Evolutionary conservation across 2,329 filamentous ascomycete genomes (phyloP).

Genomic region (Didymella keratinophila): DNA sequence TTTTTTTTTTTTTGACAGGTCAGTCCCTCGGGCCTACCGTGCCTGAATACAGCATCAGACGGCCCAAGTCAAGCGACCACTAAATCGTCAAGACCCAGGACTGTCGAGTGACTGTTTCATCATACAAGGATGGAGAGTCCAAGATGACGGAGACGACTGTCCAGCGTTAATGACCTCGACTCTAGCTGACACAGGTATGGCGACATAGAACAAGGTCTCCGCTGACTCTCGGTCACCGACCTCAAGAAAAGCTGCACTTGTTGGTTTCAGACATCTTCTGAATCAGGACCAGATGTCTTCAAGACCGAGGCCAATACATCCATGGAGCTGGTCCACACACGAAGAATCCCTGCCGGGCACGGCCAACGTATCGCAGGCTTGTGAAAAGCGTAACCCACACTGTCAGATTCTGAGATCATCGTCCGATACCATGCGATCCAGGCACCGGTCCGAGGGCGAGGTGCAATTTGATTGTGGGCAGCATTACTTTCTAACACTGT

Average conservation of each 20-base stretch:
- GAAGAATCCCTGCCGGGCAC: background rate
- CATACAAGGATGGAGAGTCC: background rate
- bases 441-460: background rate
- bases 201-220: background rate
- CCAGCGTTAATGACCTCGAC: background rate
- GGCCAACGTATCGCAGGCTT: background rate
- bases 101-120: slow-evolving; percentile 1
- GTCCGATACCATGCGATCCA: background rate
- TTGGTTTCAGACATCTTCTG: background rate
- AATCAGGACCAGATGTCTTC: background rate
- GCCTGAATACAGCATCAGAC: background rate
- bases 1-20: background rate
- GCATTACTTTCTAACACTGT: background rate
- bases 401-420: background rate
- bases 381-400: background rate
- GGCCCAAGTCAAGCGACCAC: background rate
- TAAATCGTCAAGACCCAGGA: background rate
- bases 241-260: background rate
- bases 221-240: slow-evolving; percentile 13
- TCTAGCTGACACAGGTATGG: background rate
- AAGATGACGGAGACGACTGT: background rate
- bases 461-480: background rate
- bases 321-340: background rate
- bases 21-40: background rate
- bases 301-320: background rate